Conservation (phyloP, 2,329 filamentous ascomycete species). For the Taxawa tesnikishii region DNA sequence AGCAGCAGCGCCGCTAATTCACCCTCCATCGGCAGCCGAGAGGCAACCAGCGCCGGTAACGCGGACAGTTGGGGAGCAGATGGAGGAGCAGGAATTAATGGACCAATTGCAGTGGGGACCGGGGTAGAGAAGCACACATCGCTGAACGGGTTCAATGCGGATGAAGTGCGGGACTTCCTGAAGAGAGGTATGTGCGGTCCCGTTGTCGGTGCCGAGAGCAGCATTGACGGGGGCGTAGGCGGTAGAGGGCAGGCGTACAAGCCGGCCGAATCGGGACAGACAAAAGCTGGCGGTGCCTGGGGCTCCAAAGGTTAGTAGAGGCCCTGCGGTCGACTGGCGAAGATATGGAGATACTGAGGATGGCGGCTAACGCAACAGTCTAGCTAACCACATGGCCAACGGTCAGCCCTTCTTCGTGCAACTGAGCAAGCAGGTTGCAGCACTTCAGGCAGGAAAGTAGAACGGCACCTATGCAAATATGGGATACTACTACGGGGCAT, state of each 20-base stretch:
- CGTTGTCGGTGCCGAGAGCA: too few species aligned
- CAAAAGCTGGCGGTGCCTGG: conserved; percentile 26
- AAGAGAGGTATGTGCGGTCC: conserved; percentile 19
- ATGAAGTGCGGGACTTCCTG: conserved; percentile 29
- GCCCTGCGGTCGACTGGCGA: too few species aligned
- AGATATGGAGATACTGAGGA: too few species aligned
- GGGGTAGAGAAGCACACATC: conserved; percentile 17
- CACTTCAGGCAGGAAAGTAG: conserved; percentile 17
- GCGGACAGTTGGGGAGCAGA: not conserved
- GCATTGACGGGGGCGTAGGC: too few species aligned
- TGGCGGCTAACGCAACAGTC: not conserved
- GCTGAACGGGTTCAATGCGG: conserved; percentile 28
- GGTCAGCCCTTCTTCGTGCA: conserved; percentile 32
- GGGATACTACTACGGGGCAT: not conserved
- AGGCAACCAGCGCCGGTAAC: not conserved
- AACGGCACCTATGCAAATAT: not conserved
- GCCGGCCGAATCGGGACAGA: conserved; percentile 6
- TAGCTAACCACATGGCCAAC: conserved; percentile 27
- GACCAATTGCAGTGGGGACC: conserved; percentile 3
- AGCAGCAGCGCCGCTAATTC: not conserved
- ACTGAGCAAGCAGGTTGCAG: conserved; percentile 31
- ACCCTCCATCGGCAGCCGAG: too few species aligned
- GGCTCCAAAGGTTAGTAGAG: conserved; percentile 25
- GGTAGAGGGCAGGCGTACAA: conserved; percentile 16
- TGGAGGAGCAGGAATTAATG: not conserved